Conservation (phyloP, 257 asterid species). For the Asclepias syriaca region DNA sequence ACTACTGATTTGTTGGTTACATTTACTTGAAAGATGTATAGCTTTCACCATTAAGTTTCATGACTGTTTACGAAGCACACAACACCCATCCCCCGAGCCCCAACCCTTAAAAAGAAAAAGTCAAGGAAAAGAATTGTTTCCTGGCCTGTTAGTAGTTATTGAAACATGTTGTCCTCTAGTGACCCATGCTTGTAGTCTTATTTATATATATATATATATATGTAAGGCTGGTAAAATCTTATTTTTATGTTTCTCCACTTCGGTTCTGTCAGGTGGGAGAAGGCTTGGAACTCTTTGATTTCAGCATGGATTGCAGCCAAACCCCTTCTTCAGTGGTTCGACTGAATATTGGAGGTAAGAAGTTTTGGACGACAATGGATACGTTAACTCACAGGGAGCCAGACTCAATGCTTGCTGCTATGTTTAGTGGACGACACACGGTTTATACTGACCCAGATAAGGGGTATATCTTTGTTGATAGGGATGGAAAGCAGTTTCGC, state of each 20-base stretch:
- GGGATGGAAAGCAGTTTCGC: constrained; percentile 90
- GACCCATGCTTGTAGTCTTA: background rate
- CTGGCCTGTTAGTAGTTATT: background rate
- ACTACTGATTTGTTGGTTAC: background rate
- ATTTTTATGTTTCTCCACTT: background rate
- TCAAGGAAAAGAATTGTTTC: background rate
- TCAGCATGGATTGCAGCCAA: constrained; percentile 24
- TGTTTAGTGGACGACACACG: constrained; percentile 95
- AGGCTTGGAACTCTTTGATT: constrained; percentile 2
- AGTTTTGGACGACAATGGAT: constrained; percentile 76
- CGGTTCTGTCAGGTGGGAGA: background rate
- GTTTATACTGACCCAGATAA: constrained; percentile 57
- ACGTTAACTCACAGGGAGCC: constrained; percentile 88
- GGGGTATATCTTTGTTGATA: constrained; percentile 89
- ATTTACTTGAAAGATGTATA: background rate
- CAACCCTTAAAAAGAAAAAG: no score
- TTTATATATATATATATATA: background rate
- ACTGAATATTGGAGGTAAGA: constrained; percentile 81
- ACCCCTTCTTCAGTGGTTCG: constrained; percentile 45
- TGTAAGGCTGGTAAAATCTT: background rate
- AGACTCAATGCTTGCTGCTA: constrained; percentile 90
- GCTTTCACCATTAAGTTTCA: background rate
- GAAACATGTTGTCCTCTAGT: background rate
- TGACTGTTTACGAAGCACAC: background rate
- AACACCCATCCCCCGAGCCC: background rate